Conservation (phyloP, 2,329 filamentous ascomycete species). For the Talaromyces rugulosus region DNA sequence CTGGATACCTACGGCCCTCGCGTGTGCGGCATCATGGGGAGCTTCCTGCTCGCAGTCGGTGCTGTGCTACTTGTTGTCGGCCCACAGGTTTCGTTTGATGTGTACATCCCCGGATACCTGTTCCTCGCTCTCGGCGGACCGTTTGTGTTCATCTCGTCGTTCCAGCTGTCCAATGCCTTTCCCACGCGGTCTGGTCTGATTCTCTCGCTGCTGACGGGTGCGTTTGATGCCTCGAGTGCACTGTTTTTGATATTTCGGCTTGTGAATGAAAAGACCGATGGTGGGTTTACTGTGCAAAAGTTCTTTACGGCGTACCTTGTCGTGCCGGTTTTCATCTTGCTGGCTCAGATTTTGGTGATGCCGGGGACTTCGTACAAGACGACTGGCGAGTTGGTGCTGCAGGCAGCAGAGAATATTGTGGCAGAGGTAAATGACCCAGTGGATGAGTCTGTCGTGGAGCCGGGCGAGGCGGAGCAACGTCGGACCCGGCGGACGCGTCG, state of each 20-base stretch:
- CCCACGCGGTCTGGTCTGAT: constrained; percentile 73
- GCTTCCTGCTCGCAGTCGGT: constrained; percentile 65
- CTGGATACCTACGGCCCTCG: constrained; percentile 79
- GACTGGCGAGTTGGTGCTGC: constrained; percentile 73
- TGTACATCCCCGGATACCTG: constrained; percentile 68
- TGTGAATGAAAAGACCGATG: constrained; percentile 58
- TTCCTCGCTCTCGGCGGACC: constrained; percentile 74
- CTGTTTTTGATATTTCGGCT: constrained; percentile 72
- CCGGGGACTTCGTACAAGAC: constrained; percentile 77
- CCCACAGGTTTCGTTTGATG: constrained; percentile 64
- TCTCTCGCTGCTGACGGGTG: constrained; percentile 72
- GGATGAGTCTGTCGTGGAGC: constrained; percentile 52
- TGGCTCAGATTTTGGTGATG: constrained; percentile 67
- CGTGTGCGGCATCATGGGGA: constrained; percentile 68
- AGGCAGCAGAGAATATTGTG: constrained; percentile 55
- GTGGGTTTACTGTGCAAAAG: constrained; percentile 56
- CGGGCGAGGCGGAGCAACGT: constrained; percentile 43
- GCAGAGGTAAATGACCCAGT: constrained; percentile 56
- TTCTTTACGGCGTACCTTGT: constrained; percentile 72
- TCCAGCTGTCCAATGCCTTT: constrained; percentile 81
- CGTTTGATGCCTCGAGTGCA: constrained; percentile 78
- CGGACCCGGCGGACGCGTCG: constrained; percentile 57
- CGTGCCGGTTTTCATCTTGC: constrained; percentile 63
- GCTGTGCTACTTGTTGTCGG: constrained; percentile 69
- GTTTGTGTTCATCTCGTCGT: constrained; percentile 77